Base-by-base conservation (phyloP, 2,329 filamentous ascomycete species). In the Exophiala sideris region DNA sequence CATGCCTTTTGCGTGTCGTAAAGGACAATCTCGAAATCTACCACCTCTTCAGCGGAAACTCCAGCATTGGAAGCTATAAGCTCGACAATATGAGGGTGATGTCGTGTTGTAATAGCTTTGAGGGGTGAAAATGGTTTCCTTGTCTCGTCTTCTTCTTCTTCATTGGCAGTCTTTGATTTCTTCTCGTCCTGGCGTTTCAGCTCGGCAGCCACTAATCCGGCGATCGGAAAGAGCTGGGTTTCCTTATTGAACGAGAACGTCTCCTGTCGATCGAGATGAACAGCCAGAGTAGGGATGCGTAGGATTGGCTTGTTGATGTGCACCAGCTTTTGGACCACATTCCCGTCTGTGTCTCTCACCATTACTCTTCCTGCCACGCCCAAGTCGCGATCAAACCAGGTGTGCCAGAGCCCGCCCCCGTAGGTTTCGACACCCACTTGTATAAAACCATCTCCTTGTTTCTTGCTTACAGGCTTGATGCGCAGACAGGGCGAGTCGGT, bases 361-460 rank as follows among this genome's bases (percentile, higher is more conserved):
- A 97, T 86, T 11, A 89, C 89, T 56, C 94, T 82, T 7, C 94
- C 94, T 32, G 94, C 94, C 50, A 97, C 84, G 64, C 89, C 88
- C 58, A 99, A 77, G 70, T 99, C 94, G 47, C 94, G 86, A 71
- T 99, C 94, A 68, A 99, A 99, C 94, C 84, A 99, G 44, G 89
- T 95, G 73, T 96, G 91, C 92, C 92, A 97, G 66, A 97, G 86
- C 52, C 94, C 94, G 58, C 94, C 94, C 49, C 94, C 94, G 68
- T 99, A 99, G 1, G 90, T 92, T 78, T 99, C 94, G 48, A 96
- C 92, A 49, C 91, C 94, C 53, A 99, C 86, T 73, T 99, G 94
- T 59, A 96, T 74, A 71, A 94, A 99, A 10, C 92, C 92, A 61
- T 88, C 87, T 52, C 82, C 85, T 66, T 83, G 81, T 75, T 92